phyloP scores from a whole-genome alignment of 768 basidiomycete genomes.

The Rhodotorula babjevae region DNA sequence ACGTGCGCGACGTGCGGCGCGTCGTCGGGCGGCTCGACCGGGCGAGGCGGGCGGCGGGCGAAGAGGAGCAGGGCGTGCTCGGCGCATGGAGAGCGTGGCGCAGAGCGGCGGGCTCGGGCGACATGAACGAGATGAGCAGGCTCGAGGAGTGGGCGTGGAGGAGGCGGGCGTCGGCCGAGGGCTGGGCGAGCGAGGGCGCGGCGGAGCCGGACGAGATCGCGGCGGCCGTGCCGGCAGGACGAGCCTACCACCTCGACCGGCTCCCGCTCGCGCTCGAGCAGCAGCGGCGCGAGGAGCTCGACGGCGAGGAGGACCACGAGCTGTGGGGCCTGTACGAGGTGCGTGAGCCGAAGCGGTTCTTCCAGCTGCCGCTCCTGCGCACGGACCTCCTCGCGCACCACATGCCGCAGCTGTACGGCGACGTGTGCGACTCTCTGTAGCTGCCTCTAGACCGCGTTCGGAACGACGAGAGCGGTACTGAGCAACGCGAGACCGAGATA shows the following conservation, averaged over 20 bases:
- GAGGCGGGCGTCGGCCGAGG: conserved; percentile 8
- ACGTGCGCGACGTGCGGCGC: conserved; percentile 23
- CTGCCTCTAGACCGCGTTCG: too few relatives aligned
- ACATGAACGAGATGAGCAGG: neutral
- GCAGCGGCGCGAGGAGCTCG: neutral
- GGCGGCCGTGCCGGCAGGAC: conserved; percentile 25
- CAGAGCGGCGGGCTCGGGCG: neutral
- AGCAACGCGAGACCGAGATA: too few relatives aligned
- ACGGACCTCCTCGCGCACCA: conserved; percentile 11
- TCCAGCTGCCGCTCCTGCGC: conserved; percentile 7
- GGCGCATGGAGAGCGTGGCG: conserved; percentile 20
- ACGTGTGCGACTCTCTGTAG: conserved; percentile 20
- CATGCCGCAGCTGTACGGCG: conserved; percentile 25
- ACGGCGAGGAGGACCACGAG: neutral
- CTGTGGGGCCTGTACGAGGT: conserved; percentile 26
- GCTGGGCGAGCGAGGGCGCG: neutral
- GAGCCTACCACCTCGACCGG: conserved; percentile 16
- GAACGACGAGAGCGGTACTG: too few relatives aligned
- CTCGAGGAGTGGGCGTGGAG: conserved; percentile 27
- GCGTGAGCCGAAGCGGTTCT: conserved; percentile 11
- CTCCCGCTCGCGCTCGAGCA: neutral
- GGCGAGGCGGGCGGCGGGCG: neutral
- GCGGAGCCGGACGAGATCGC: neutral
- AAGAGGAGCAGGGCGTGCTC: neutral
- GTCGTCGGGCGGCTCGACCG: conserved; percentile 29